phyloP scores from a whole-genome alignment of 352 stramenopile genomes.

The Phytophthora sp. region DNA sequence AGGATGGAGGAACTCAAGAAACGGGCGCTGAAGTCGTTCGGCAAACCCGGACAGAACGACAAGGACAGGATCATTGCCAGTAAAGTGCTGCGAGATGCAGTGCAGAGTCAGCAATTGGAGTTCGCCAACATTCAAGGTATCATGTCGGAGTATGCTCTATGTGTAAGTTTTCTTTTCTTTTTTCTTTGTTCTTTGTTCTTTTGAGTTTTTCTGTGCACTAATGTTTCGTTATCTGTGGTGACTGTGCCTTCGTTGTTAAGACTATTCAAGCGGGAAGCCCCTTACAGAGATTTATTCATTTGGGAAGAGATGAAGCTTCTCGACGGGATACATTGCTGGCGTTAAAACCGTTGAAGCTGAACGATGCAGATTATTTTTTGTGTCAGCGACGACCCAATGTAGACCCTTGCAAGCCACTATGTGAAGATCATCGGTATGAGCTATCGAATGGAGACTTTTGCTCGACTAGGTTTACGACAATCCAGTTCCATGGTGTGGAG shows the following conservation, averaged over 20 bases:
- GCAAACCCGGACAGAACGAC: slow-evolving; percentile 26
- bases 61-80: slow-evolving; percentile 32
- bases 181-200: background rate
- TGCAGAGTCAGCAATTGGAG: slow-evolving; percentile 40
- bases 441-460: slow-evolving; percentile 33
- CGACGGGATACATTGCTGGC: slow-evolving; percentile 23
- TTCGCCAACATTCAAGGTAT: slow-evolving; percentile 47
- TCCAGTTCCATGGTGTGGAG: slow-evolving; percentile 34
- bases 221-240: background rate
- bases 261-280: slow-evolving; percentile 43
- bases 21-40: slow-evolving; percentile 25
- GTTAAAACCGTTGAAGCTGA: slow-evolving; percentile 36
- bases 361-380: slow-evolving; percentile 36
- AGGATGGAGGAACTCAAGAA: slow-evolving; percentile 34
- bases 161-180: slow-evolving; percentile 19
- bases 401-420: slow-evolving; percentile 38
- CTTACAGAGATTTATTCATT: slow-evolving; percentile 37
- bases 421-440: slow-evolving; percentile 38
- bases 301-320: slow-evolving; percentile 10
- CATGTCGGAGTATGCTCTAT: slow-evolving; percentile 49
- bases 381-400: slow-evolving; percentile 29
- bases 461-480: slow-evolving; percentile 33
- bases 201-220: background rate
- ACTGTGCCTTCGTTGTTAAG: slow-evolving; percentile 3
- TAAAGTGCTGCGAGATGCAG: slow-evolving; percentile 41